These are phyloP conservation scores for Penicillium sp. DNA, from an alignment of 2,329 filamentous ascomycete species.

Conservation along the genomic window DNA sequence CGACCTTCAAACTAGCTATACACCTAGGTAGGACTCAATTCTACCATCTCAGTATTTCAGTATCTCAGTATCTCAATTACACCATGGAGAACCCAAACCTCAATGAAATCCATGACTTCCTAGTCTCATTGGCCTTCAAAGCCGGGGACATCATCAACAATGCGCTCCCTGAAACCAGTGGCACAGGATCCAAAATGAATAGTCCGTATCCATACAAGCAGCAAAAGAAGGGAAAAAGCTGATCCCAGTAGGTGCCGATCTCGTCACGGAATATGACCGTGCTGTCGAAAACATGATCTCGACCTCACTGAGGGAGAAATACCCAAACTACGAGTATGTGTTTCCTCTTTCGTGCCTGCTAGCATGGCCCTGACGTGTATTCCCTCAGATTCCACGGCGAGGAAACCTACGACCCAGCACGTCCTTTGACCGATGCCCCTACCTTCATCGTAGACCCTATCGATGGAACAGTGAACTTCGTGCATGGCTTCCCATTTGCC, in stretches of 20 bases:
- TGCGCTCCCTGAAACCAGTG: conserved; percentile 38
- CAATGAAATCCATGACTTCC: conserved; percentile 42
- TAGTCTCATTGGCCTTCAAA: conserved; percentile 38
- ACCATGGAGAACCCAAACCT: conserved; percentile 24
- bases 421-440: conserved; percentile 50
- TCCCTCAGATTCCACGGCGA: conserved; percentile 53
- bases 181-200: conserved; percentile 46
- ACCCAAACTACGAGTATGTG: conserved; percentile 52
- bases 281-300: conserved; percentile 60
- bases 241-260: conserved; percentile 49
- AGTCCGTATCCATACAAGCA: conserved; percentile 26
- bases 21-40: background rate
- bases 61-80: background rate
- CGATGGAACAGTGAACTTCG: conserved; percentile 64
- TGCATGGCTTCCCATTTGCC: conserved; percentile 59
- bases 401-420: conserved; percentile 58
- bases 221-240: background rate
- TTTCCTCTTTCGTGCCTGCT: background rate
- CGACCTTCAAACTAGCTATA: background rate
- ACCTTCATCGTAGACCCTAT: conserved; percentile 65
- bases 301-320: conserved; percentile 47
- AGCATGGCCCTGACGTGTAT: background rate
- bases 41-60: background rate
- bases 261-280: conserved; percentile 63
- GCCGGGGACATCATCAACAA: conserved; percentile 44